Base-by-base conservation (phyloP, 2,329 filamentous ascomycete species). In the Neopestalotiopsis rosae region DNA sequence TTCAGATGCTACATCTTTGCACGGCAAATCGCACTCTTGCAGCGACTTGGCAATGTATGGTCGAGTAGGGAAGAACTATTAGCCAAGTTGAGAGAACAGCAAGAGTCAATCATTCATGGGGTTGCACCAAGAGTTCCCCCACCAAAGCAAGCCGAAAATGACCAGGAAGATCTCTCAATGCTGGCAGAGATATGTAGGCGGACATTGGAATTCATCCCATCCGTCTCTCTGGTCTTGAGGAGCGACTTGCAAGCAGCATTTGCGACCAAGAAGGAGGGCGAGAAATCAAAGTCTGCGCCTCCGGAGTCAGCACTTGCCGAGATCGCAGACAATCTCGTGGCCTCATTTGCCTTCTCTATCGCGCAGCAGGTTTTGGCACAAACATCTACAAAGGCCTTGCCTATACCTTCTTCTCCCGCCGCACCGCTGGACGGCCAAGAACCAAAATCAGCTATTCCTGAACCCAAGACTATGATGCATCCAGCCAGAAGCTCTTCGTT, bases 1-100 rank as follows among this genome's bases (percentile, higher is more conserved):
- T 98, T 99, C 78, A 88, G 94, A 64, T 94, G 92, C 74, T 99
- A 99, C 78, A 90, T 99, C 13, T 99, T 98, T 79, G 91, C 94
- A 3, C 89, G 96, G 30, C 95, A 99, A 75, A 89, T 97, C 71
- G 89, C 92, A 2, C 82, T 99, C 0, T 85, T 98, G 1, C 85
- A 97, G 13, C 89, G 95, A 4, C 87, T 97, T 1, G 94, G 93
- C n/a, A 96, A 95, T 76, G 89, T 89, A 0, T 88, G 82, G 79
- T 90, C 88, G 1, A 88, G 89, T 0, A 80, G 87, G 49, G 89
- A 91, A 72, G 89, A 92, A 74, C 81, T 91, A 0, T 77, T 91
- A 1, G 85, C 86, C 10, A 90, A 89, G 76, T 81, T 91, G 7
- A 88, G 86, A 72, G 88, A 90, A 72, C 89, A 91, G 71, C 87